Conservation (phyloP, 2,329 filamentous ascomycete genomes). For the Beauveria scarabaeidicola region DNA sequence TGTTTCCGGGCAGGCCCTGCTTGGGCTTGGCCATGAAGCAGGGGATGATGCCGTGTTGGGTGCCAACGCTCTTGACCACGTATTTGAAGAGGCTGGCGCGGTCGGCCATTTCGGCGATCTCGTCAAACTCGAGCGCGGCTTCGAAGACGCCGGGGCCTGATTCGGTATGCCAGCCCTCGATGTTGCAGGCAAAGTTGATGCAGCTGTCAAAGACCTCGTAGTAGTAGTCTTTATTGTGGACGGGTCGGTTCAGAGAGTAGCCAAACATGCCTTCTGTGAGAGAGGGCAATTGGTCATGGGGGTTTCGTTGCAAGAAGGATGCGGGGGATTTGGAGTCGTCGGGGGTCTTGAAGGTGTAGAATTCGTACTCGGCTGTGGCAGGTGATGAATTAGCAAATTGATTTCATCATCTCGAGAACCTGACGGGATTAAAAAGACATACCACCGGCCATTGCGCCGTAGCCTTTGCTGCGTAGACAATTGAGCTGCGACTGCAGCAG, state of each 20-base stretch:
- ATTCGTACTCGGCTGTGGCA: conserved; percentile 79
- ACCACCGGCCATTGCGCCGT: conserved; percentile 86
- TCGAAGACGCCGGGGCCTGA: conserved; percentile 92
- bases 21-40: conserved; percentile 99
- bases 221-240: conserved; percentile 88
- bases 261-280: conserved; percentile 94
- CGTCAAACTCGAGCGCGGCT: conserved; percentile 84
- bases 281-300: conserved; percentile 63
- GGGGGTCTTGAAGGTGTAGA: conserved; percentile 80
- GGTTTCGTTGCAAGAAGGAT: conserved; percentile 63
- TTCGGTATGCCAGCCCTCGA: conserved; percentile 95
- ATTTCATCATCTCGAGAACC: background rate
- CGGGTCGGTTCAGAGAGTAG: conserved; percentile 78
- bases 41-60: conserved; percentile 82
- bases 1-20: conserved; percentile 85
- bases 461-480: conserved; percentile 60
- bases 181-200: conserved; percentile 65
- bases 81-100: conserved; percentile 91
- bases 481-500: conserved; percentile 60
- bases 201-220: conserved; percentile 81
- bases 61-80: conserved; percentile 80
- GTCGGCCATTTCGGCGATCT: conserved; percentile 85
- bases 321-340: conserved; percentile 56
- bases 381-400: background rate
- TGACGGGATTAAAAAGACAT: conserved; percentile 23